phyloP scores from a whole-genome alignment of 2,329 filamentous ascomycete species.

The Leptographium galeiforme region DNA sequence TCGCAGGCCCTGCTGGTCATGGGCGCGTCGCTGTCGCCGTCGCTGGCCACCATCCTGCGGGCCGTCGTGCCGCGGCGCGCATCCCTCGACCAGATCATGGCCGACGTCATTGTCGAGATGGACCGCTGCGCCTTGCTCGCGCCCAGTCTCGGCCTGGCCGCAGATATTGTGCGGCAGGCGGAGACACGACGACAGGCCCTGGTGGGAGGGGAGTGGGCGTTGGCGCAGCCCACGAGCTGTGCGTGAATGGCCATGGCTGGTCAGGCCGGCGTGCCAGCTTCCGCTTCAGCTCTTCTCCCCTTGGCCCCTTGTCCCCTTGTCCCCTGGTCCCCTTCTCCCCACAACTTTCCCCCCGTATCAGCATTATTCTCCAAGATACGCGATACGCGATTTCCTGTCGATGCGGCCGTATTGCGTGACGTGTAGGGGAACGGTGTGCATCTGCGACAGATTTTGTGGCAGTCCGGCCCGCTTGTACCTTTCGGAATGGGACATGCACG shows the following conservation, averaged over 20 bases:
- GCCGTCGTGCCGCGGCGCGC: conserved; percentile 41
- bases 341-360: too few relatives aligned
- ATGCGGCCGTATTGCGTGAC: too few relatives aligned
- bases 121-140: conserved; percentile 62
- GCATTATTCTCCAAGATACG: too few relatives aligned
- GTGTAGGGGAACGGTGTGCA: too few relatives aligned
- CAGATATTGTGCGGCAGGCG: conserved; percentile 69
- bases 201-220: conserved; percentile 21
- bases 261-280: too few relatives aligned
- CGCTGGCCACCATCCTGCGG: conserved; percentile 51
- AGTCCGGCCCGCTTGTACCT: not conserved
- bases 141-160: conserved; percentile 61
- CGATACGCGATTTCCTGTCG: too few relatives aligned
- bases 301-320: too few relatives aligned
- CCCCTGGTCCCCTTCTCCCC: too few relatives aligned
- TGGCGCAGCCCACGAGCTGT: too few relatives aligned
- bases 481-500: not conserved
- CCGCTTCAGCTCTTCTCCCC: too few relatives aligned
- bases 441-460: not conserved
- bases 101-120: conserved; percentile 62
- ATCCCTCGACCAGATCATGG: conserved; percentile 62
- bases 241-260: too few relatives aligned
- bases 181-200: conserved; percentile 57
- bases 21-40: conserved; percentile 70
- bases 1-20: conserved; percentile 72